phyloP scores from a whole-genome alignment of 441 rosid species.

The Adansonia grandidieri region DNA sequence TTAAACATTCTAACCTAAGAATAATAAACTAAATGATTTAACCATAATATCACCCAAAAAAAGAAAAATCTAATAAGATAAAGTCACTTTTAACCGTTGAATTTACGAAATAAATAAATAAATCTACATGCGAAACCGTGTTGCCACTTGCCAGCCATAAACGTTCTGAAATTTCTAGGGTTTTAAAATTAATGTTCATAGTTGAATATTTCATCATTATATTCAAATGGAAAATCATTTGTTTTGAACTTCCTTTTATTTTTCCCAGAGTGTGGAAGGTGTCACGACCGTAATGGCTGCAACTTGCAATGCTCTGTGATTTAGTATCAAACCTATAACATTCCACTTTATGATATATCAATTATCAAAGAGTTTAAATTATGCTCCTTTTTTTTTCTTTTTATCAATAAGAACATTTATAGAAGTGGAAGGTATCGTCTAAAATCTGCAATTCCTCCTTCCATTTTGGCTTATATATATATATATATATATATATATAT shows the following conservation, averaged over 20 bases:
- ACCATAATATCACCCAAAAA: too few relatives aligned
- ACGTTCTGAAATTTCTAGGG: neutral
- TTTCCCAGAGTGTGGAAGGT: neutral
- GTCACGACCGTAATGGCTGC: neutral
- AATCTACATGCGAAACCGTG: neutral
- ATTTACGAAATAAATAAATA: too few relatives aligned
- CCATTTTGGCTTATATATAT: too few relatives aligned
- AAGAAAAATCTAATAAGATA: too few relatives aligned
- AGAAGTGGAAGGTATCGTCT: too few relatives aligned
- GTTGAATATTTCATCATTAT: neutral
- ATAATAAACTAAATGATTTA: too few relatives aligned
- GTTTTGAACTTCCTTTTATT: neutral
- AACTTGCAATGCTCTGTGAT: neutral
- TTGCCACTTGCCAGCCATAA: neutral
- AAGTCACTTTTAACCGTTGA: too few relatives aligned
- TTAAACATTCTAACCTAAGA: too few relatives aligned
- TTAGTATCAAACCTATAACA: slow-evolving; percentile 8
- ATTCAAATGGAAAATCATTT: neutral
- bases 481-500: too few relatives aligned
- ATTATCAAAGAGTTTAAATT: too few relatives aligned
- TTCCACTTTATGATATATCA: neutral
- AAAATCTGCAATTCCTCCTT: too few relatives aligned
- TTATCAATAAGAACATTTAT: too few relatives aligned
- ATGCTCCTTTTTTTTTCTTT: neutral
- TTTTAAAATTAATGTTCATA: neutral